Evolutionary conservation across 495 filamentous ascomycete species (phyloP).

Genomic region (Venustampulla echinocandica): DNA sequence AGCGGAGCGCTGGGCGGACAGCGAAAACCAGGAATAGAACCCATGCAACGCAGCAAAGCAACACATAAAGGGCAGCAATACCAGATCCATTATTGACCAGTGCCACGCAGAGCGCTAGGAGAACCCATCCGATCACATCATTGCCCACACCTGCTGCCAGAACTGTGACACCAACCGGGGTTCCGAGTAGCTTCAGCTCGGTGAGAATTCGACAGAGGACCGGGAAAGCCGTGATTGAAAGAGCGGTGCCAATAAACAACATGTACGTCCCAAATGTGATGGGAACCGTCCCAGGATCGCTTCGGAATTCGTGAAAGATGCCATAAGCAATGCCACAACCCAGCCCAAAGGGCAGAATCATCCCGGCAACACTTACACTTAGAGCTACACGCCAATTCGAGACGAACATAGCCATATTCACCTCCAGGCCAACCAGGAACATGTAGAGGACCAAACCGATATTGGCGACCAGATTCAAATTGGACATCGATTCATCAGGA

Average conservation of each 20-base stretch:
- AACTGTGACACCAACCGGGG: slow-evolving; percentile 81
- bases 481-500: slow-evolving; percentile 60
- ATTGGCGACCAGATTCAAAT: slow-evolving; percentile 67
- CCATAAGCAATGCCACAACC: slow-evolving; percentile 76
- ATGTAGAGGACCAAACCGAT: slow-evolving; percentile 84
- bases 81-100: slow-evolving; percentile 84
- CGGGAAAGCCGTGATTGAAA: slow-evolving; percentile 93
- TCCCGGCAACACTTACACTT: slow-evolving; percentile 75
- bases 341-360: slow-evolving; percentile 68
- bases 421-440: slow-evolving; percentile 88
- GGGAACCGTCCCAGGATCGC: slow-evolving; percentile 50
- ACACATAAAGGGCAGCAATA: slow-evolving; percentile 76
- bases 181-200: slow-evolving; percentile 80
- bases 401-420: slow-evolving; percentile 76
- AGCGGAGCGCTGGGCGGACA: slow-evolving; percentile 71
- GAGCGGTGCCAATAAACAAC: slow-evolving; percentile 89
- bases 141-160: slow-evolving; percentile 93
- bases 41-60: slow-evolving; percentile 70
- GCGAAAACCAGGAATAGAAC: slow-evolving; percentile 66
- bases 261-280: slow-evolving; percentile 77
- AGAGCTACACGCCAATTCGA: slow-evolving; percentile 81
- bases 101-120: slow-evolving; percentile 89
- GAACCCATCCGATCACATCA: slow-evolving; percentile 84
- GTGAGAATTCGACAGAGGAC: slow-evolving; percentile 92
- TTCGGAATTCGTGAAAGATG: slow-evolving; percentile 68